Evolutionary conservation across 352 stramenopile species (phyloP), one percentile per base, ranked within the genome.

Genomic region (Phytophthora crassamura): DNA sequence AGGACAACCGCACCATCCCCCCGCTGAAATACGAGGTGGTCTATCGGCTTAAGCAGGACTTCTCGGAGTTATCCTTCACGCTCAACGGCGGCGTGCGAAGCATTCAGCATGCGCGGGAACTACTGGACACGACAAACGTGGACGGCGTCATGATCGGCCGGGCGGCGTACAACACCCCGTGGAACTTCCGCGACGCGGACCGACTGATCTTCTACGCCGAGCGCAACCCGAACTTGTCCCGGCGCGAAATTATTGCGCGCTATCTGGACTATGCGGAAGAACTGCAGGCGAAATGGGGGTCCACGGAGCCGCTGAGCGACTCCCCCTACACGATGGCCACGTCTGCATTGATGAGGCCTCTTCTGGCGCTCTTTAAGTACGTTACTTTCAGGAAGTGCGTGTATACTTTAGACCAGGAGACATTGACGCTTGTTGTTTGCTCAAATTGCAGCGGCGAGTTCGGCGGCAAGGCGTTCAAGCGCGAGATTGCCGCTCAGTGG

Each of bases 1-100:
- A 98, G 59, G 94, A 99, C 51, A 99, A 99, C 83, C 89, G 97
- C 39, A 99, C 96, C 41, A 92, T 99, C 5, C 98, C 98, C 11
- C 94, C 95, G 33, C 84, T 99, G 25, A 94, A 93, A 56, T 99
- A 99, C 60, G 81, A 99, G 38, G 80, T 94, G 40, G 96, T 99
- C 3, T 92, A 94, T 57, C 77, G 91, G 11, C 80, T 99, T 11
- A 97, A 98, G 42, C 49, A 90, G 18, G 98, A 99, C 53, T 99
- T 98, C 65, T 97, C 97, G 18, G 70, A 98, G n/a, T 78, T 99
- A 34, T 80, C 77, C 3, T 98, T 99, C 75, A 98, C 93, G 11
- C 77, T 99, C n/a, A 99, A 99, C 80, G 98, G 98, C 32, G 97
- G 97, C 16, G 84, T 99, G 34, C 83, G 89, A 15, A 98, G 87